phyloP scores from a whole-genome alignment of 2,329 filamentous ascomycete genomes.

The Tolypocladium sp. region DNA sequence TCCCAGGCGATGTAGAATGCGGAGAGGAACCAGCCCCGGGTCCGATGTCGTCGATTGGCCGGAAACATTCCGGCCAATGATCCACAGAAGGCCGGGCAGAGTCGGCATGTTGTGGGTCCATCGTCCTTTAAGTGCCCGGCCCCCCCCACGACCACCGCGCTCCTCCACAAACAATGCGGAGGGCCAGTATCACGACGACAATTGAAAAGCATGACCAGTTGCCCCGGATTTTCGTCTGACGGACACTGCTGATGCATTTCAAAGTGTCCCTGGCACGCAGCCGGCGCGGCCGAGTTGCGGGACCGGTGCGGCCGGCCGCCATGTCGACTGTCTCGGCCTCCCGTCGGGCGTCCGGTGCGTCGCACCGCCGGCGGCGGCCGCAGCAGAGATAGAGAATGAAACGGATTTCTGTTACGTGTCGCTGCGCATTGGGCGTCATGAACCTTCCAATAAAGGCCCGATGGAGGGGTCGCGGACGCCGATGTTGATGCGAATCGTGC shows the following conservation, averaged over 20 bases:
- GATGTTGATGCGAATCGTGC: conserved; percentile 10
- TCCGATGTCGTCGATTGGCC: conserved; percentile 20
- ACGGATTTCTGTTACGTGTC: conserved; percentile 16
- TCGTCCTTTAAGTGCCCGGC: conserved; percentile 4
- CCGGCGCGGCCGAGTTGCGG: background rate
- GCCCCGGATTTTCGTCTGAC: background rate
- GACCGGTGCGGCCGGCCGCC: background rate
- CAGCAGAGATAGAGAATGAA: background rate
- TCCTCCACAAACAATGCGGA: background rate
- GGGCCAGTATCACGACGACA: background rate
- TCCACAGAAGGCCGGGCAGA: conserved; percentile 13
- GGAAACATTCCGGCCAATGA: conserved; percentile 23
- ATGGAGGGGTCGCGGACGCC: conserved; percentile 8
- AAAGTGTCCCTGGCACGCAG: background rate
- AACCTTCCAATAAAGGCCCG: conserved; percentile 8
- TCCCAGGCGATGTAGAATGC: background rate
- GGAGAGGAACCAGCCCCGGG: conserved; percentile 7
- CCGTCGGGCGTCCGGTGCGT: background rate
- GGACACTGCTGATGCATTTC: background rate
- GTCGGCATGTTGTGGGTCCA: conserved; percentile 11
- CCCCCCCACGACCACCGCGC: background rate
- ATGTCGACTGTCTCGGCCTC: background rate
- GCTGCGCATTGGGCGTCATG: conserved; percentile 2
- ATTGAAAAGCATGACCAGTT: background rate
- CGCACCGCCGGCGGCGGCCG: background rate